Evolutionary conservation across 495 filamentous ascomycete genomes (phyloP).

Genomic region (Halenospora varia): DNA sequence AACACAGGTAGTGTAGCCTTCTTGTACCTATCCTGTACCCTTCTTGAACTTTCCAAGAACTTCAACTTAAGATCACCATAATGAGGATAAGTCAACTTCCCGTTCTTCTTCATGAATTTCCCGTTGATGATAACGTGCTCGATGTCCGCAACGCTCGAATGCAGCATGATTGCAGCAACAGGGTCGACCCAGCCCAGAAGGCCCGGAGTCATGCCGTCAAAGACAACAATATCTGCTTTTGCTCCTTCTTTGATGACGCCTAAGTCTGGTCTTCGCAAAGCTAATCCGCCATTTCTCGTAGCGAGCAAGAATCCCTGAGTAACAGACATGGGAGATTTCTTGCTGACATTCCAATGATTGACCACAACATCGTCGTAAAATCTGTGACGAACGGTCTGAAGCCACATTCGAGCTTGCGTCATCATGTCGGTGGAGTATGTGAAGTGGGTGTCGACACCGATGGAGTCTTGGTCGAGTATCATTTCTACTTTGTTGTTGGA

Average conservation of each 20-base stretch:
- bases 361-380: conserved; percentile 31
- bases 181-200: conserved; percentile 48
- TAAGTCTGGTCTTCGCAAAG: conserved; percentile 39
- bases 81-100: not conserved
- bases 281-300: conserved; percentile 41
- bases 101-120: conserved; percentile 34
- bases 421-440: conserved; percentile 40
- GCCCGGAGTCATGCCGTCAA: conserved; percentile 39
- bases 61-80: conserved; percentile 7
- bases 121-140: conserved; percentile 45
- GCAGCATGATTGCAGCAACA: conserved; percentile 47
- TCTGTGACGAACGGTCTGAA: conserved; percentile 30
- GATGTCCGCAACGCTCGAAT: conserved; percentile 44
- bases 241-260: conserved; percentile 41
- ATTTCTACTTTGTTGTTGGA: conserved; percentile 30
- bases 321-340: conserved; percentile 37
- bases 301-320: conserved; percentile 48
- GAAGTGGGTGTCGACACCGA: conserved; percentile 44
- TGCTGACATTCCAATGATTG: conserved; percentile 31
- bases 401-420: conserved; percentile 40
- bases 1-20: not conserved
- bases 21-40: conserved; percentile 15
- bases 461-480: conserved; percentile 35
- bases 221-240: conserved; percentile 47
- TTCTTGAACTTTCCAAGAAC: conserved; percentile 17